These are phyloP conservation scores for Pleurotus djamor DNA, from an alignment of 768 basidiomycete genomes.

Conservation along the genomic window DNA sequence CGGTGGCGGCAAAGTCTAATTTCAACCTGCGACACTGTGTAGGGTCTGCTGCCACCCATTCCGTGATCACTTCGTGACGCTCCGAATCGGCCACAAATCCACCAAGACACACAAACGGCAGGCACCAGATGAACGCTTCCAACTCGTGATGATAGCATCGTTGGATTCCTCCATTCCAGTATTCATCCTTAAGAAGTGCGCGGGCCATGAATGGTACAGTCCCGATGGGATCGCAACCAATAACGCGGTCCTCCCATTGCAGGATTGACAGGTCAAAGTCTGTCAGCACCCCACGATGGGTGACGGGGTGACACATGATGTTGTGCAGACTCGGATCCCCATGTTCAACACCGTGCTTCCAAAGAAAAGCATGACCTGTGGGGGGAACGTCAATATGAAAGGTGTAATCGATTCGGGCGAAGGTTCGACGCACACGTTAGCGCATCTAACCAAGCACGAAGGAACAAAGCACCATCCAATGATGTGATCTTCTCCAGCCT, in stretches of 20 bases:
- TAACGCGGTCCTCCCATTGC: neutral
- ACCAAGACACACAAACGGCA: neutral
- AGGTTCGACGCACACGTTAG: constrained; percentile 5
- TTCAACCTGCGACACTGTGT: neutral
- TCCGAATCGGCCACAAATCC: neutral
- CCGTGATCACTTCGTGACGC: neutral
- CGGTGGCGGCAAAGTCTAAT: neutral
- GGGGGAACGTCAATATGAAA: neutral
- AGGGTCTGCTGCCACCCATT: neutral
- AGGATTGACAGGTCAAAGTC: constrained; percentile 24
- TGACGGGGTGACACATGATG: constrained; percentile 19
- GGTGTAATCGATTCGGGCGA: neutral
- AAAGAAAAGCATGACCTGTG: constrained; percentile 22
- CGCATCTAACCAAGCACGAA: constrained; percentile 1
- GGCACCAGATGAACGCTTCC: constrained; percentile 27
- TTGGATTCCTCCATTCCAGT: constrained; percentile 11
- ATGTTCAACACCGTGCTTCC: constrained; percentile 22
- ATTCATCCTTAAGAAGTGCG: constrained; percentile 17
- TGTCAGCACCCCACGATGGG: constrained; percentile 19
- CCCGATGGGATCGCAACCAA: constrained; percentile 16
- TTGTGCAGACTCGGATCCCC: constrained; percentile 26
- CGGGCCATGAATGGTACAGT: constrained; percentile 31
- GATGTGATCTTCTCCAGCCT: neutral
- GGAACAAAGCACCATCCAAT: neutral
- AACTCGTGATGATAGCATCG: constrained; percentile 26